Base-by-base conservation (phyloP, 2,329 filamentous ascomycete species). In the Phyllosticta capitalensis region DNA sequence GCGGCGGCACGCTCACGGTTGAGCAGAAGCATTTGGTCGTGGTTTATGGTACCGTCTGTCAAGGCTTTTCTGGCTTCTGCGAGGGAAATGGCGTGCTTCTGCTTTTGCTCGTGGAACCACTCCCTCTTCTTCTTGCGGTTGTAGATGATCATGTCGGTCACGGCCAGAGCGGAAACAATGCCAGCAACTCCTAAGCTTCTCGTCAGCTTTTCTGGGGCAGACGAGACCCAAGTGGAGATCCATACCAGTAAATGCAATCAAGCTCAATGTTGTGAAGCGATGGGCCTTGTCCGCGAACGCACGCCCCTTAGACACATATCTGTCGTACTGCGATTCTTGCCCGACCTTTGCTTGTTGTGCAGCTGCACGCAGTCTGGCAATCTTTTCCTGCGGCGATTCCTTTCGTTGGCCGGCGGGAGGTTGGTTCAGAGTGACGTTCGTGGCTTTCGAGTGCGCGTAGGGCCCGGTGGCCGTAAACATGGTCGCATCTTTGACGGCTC, bases 401-500 rank as follows among this genome's bases (percentile, higher is more conserved):
- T 74, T 73, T 45, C 38, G 38, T 59, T 73, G 69, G 28, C 75
- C 74, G 58, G 76, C 73, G 52, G 74, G 69, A 20, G 71, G 67
- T 61, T 72, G 71, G 60, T 70, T 68, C 62, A 77, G 72, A 57
- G 61, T 61, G 55, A 66, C 63, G 48, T 70, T 71, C 30, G 75
- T 72, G 48, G 71, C 68, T 71, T 88, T 88, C 65, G 84, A 83
- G 64, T 81, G 81, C 66, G 87, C 88, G 75, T 90, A 88, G 38
- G 85, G 85, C 62, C 81, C 83, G 19, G 84, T 87, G 24, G 84
- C 77, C 17, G 86, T 89, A 74, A 89, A 94, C 70, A 88, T 86
- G 67, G 89, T 94, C 65, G 89, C 89, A 72, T 92, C 89, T 67
- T 83, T 83, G 71, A 88, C 85, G 75, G 84, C 89, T 70, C 87